These are phyloP conservation scores for Oldenlandia corymbosa DNA, from an alignment of 257 asterid genomes.

Conservation along the genomic window DNA sequence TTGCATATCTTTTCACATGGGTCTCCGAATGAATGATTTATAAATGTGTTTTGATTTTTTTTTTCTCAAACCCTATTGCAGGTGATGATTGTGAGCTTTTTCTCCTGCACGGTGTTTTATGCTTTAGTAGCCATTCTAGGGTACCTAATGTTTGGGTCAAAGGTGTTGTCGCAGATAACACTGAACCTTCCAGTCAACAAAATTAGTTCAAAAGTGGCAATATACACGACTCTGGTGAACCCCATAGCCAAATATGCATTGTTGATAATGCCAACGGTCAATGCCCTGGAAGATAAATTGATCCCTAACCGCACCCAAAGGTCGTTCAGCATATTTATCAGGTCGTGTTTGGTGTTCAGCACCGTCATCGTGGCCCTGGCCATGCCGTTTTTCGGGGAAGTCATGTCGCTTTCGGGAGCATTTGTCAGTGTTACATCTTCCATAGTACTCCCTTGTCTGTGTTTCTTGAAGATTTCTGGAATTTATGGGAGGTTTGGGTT, in stretches of 20 bases:
- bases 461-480: conserved; percentile 71
- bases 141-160: conserved; percentile 69
- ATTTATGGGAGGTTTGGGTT: conserved; percentile 29
- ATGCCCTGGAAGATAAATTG: conserved; percentile 40
- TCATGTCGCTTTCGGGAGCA: conserved; percentile 74
- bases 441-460: conserved; percentile 64
- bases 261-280: conserved; percentile 67
- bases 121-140: conserved; percentile 68
- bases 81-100: conserved; percentile 69
- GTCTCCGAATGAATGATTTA: no score
- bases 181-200: conserved; percentile 55
- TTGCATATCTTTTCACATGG: no score
- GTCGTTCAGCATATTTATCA: conserved; percentile 28
- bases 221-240: conserved; percentile 69
- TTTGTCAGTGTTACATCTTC: conserved; percentile 59
- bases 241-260: conserved; percentile 79
- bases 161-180: conserved; percentile 60
- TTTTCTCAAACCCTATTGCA: conserved; percentile 28
- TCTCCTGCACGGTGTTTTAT: conserved; percentile 49
- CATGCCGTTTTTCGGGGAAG: conserved; percentile 61
- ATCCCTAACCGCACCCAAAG: conserved; percentile 20
- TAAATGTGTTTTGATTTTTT: not conserved
- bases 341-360: conserved; percentile 53
- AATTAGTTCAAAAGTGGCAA: conserved; percentile 63
- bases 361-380: conserved; percentile 56